Base-by-base conservation (phyloP, 257 asterid species). In the Plantago elongata region DNA sequence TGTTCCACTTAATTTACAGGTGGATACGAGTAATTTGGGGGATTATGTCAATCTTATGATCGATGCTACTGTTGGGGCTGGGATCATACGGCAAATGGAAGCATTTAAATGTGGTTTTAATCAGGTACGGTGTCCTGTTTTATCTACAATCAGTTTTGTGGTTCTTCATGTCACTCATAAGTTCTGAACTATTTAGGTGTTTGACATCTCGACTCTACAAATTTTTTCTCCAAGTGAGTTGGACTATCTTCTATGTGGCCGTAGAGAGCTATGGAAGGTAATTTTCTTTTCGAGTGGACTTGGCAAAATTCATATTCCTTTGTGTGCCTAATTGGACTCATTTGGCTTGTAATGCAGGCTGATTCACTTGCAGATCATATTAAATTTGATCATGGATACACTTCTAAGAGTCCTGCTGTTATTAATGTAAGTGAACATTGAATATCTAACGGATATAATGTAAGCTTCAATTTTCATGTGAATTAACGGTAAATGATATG, bases 191-290 rank as follows among this genome's bases (percentile, higher is more conserved):
- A 11, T 38, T 69, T 73, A 92, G 97, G 97, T 93, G 61, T 89
- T 93, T 74, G 99, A 93, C 69, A 74, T 93, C 62, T 70, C 95
- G 30, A 66, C 88, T 22, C 83, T 93, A 51, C 97, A 93, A 84
- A 93, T 90, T 70, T 93, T 93, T 70, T 80, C 97, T 72, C 89
- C 96, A 54, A 60, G 70, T 61, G 99, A 93, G 87, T 78, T 93
- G 89, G 99, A 93, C 81, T 78, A 87, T 71, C 82, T 93, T 67
- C 90, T 93, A 52, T 93, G 99, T 65, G 99, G 99, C 52, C 97
- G 96, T 62, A 78, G 95, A 75, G 99, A 89, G 81, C 57, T 87
- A 59, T 94, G 99, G 99, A 85, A 87, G 99, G 99, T 94, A 69
- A 64, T 57, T 14, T 38, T 64, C 60, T 50, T 48, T 68, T 75